Evolutionary conservation across 495 filamentous ascomycete genomes (phyloP), one percentile per base, ranked within the genome.

Genomic region (Neurospora sp.): DNA sequence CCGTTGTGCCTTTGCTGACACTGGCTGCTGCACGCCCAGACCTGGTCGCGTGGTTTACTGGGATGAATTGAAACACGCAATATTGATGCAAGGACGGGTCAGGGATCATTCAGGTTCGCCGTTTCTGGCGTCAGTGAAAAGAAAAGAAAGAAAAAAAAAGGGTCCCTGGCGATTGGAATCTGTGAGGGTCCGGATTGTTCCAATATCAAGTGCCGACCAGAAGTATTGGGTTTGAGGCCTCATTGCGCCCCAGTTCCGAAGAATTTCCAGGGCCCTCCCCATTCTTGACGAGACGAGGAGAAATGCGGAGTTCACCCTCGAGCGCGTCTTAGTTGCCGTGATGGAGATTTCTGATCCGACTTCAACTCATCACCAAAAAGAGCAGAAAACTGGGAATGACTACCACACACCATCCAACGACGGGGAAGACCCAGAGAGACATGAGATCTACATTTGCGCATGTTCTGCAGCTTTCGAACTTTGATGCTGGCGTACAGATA

Each of bases 21-120:
- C 31, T 38, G 71, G 36, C 34, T 70, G 54, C 43, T 74, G 76
- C 72, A 74, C 37, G 71, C 73, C 66, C 59, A 72, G 71, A 38
- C 39, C 59, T 75, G 62, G 72, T 72, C 79, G 76, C 79, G 79
- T 80, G 78, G 78, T 69, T 17, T 75, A 78, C 79, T 74, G 74
- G 79, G 78, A 78, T n/a, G n/a, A n/a, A n/a, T 79, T 71, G 74
- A 39, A 34, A 34, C 21, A 42, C 54, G 38, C 69, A 70, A 71
- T 42, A 34, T 19, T 45, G 19, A 70, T 76, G 72, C 70, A 45
- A 71, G 42, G 69, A 71, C 36, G 73, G 71, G 70, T 28, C 73
- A 76, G 70, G 74, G 74, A 45, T 59, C 21, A 28, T 37, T 62
- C 28, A 62, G 15, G 28, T 24, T 24, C 4, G 45, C 28, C 54